Base-by-base conservation (phyloP, 1,284 basidiomycete species). In the Meira nashicola region DNA sequence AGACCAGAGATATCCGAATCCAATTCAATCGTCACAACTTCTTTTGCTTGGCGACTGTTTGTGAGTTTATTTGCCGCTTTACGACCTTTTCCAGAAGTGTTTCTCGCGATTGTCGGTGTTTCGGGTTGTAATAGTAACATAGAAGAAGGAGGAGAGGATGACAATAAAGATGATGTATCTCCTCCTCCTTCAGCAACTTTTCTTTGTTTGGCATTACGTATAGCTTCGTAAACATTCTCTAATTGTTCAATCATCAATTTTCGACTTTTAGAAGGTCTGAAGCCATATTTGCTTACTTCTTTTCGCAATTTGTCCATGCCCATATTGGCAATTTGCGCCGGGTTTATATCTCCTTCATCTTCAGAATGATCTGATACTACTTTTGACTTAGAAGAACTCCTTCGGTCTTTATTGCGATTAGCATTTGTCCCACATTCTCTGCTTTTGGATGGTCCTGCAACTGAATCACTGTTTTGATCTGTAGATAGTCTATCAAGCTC, bases 221-320 rank as follows among this genome's bases (percentile, higher is more conserved):
- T 14, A 2, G 50, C 50, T 15, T 38, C 7, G 5, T 41, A 15
- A 23, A 53, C 50, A 19, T 38, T 17, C 5, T 28, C 2, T 15
- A 53, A 25, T 33, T 53, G 50, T 28, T 37, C 50, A 14, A 39
- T 14, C 17, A 53, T 17, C 17, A 23, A 4, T 21, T 39, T 39
- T 14, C 50, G 50, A 39, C 17, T 53, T 25, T 53, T n/a, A 3
- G 39, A 19, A 53, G 28, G 50, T n/a, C 50, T 17, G 4, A 53
- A 38, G 23, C 50, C 50, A 38, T 53, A 53, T 38, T 28, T n/a
- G 12, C 5, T 25, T 37, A 41, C 28, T 28, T 53, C 7, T 19
- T 19, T 15, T 33, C 37, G 37, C 14, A 17, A 17, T 5, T 19
- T 5, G 28, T 33, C 14, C 14, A 38, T 33, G 28, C 28, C 8